Evolutionary conservation across 441 rosid species (phyloP).

Genomic region (Sinapis alba): DNA sequence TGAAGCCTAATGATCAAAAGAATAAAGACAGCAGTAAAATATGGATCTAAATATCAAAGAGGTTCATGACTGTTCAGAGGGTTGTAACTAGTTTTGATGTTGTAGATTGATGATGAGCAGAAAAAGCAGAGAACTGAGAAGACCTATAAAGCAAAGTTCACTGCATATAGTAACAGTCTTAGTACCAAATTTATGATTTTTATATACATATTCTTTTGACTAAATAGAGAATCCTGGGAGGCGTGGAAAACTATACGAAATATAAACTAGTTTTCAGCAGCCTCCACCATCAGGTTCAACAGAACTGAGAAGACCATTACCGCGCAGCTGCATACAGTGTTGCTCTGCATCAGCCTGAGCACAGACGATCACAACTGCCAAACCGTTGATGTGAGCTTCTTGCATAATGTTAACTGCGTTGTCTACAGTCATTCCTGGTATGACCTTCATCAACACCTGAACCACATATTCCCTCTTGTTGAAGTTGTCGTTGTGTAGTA

Average conservation of each 20-base stretch:
- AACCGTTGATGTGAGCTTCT: constrained; percentile 91
- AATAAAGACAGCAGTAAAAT: no score
- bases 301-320: constrained; percentile 93
- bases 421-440: constrained; percentile 92
- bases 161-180: constrained; percentile 22
- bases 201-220: constrained; percentile 29
- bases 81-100: no score
- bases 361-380: constrained; percentile 88
- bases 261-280: constrained; percentile 51
- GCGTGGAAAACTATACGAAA: constrained; percentile 4
- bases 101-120: no score
- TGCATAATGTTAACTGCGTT: constrained; percentile 95
- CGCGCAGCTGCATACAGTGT: constrained; percentile 92
- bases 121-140: no score
- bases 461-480: constrained; percentile 93
- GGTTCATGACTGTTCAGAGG: no score
- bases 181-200: constrained; percentile 23
- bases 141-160: constrained; percentile 19
- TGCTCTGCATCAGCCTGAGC: constrained; percentile 94
- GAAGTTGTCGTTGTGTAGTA: constrained; percentile 88
- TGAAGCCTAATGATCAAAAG: no score
- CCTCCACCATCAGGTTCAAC: constrained; percentile 94
- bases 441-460: constrained; percentile 93
- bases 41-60: no score
- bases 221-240: constrained; percentile 17